A percentile compares a stretch with the other conserved stretches of the same genome.
Evolutionary conservation across 257 asterid genomes (phyloP).

Genomic region (Solanum megistacrolobum): DNA sequence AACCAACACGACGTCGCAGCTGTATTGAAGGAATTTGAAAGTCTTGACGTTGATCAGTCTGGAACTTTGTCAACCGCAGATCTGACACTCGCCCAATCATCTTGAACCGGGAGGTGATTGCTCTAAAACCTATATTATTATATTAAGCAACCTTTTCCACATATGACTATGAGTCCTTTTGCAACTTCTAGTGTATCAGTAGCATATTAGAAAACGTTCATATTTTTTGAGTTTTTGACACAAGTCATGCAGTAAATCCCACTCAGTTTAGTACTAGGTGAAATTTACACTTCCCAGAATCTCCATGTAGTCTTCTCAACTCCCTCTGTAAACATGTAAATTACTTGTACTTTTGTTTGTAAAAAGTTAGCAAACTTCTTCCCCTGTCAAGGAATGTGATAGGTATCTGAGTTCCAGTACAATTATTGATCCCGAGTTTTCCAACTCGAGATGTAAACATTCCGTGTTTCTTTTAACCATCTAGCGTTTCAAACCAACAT

Average conservation of each 20-base stretch:
- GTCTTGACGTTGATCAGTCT: conserved; percentile 83
- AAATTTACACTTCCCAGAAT: background rate
- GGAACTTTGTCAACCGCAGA: conserved; percentile 69
- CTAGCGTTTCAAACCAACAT: background rate
- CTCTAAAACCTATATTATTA: background rate
- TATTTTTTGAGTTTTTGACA: background rate
- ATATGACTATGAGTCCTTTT: background rate
- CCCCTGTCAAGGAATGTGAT: background rate
- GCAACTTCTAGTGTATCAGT: background rate
- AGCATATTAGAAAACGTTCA: background rate
- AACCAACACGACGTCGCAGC: conserved; percentile 50
- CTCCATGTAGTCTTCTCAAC: background rate
- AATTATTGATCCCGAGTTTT: background rate
- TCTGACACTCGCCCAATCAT: conserved; percentile 50
- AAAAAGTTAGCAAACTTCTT: background rate
- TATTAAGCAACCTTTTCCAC: background rate
- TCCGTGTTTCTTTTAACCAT: background rate
- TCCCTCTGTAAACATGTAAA: background rate
- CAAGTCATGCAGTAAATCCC: background rate
- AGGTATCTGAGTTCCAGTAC: background rate
- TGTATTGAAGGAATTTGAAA: conserved; percentile 57
- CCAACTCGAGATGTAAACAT: background rate
- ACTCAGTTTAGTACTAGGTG: background rate
- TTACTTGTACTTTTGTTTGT: background rate
- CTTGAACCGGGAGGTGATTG: conserved; percentile 12